Percentiles rank a stretch among this genome's conserved stretches.
Conservation (phyloP, 2,329 filamentous ascomycete genomes). For the Cladosporium velox region DNA sequence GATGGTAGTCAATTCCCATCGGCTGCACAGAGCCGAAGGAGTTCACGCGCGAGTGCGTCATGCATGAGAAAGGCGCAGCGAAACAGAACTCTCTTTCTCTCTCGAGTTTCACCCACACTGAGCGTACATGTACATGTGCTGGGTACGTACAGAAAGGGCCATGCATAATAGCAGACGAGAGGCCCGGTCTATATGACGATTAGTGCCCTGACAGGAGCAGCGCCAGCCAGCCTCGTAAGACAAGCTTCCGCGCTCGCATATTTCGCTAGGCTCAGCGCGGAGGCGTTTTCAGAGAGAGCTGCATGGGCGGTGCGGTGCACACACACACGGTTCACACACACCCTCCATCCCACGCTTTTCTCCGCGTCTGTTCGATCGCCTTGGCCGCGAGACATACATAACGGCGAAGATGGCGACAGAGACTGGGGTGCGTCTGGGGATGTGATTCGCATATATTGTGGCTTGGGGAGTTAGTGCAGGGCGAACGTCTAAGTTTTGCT, state of each 20-base stretch:
- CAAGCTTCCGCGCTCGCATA: not conserved
- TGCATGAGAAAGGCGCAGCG: not conserved
- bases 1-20: not conserved
- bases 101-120: not conserved
- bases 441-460: conserved; percentile 10
- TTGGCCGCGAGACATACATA: not conserved
- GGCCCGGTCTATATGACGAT: conserved; percentile 2
- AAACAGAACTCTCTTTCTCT: not conserved
- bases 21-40: conserved; percentile 15
- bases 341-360: not conserved
- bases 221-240: conserved; percentile 6
- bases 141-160: not conserved
- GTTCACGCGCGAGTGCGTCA: conserved; percentile 12
- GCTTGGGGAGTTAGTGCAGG: not conserved
- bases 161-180: conserved; percentile 5
- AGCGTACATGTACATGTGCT: conserved; percentile 1
- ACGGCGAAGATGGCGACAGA: not conserved
- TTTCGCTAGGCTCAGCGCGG: not conserved
- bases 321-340: not conserved
- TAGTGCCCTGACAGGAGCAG: not conserved
- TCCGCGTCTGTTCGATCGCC: not conserved
- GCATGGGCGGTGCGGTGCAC: not conserved
- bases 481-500: not conserved
- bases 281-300: conserved; percentile 3
- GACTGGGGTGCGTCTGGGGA: conserved; percentile 7